Evolutionary conservation across 2,329 filamentous ascomycete species (phyloP).

Genomic region (Chaetomium globosum): DNA sequence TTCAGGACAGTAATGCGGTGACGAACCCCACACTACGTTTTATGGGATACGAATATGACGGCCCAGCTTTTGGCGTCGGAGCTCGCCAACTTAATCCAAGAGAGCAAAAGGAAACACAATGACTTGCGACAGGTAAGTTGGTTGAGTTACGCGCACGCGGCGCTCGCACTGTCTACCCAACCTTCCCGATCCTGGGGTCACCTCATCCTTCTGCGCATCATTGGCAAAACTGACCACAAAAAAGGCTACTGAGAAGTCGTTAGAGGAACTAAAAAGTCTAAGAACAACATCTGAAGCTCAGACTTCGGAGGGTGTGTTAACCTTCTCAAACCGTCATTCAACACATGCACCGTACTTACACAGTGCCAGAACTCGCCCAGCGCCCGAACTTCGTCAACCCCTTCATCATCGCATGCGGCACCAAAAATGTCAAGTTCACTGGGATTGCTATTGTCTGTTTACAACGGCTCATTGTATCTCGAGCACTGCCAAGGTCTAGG

Average conservation of each 20-base stretch:
- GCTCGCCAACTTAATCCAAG: constrained; percentile 86
- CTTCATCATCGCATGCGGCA: constrained; percentile 89
- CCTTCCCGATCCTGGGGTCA: neutral
- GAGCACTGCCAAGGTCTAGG: constrained; percentile 75
- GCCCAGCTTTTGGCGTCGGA: constrained; percentile 86
- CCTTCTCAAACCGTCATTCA: constrained; percentile 40
- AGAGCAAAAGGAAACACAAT: constrained; percentile 92
- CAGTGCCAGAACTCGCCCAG: constrained; percentile 72
- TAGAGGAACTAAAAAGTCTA: constrained; percentile 82
- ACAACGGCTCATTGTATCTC: constrained; percentile 81
- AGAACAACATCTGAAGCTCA: constrained; percentile 75
- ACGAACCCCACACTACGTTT: neutral
- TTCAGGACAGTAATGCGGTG: constrained; percentile 6
- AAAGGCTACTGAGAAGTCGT: constrained; percentile 83
- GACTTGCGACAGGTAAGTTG: constrained; percentile 76
- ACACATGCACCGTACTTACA: neutral
- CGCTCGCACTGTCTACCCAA: neutral
- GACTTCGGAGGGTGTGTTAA: constrained; percentile 64
- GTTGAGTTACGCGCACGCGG: constrained; percentile 35
- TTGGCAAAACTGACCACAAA: neutral
- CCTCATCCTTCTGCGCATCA: neutral
- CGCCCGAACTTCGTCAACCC: constrained; percentile 85
- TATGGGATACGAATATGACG: constrained; percentile 67
- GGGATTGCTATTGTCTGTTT: constrained; percentile 85
- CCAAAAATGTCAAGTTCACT: constrained; percentile 87